These are phyloP conservation scores for Daldinia bambusicola DNA, from an alignment of 495 filamentous ascomycete species.

Conservation along the genomic window DNA sequence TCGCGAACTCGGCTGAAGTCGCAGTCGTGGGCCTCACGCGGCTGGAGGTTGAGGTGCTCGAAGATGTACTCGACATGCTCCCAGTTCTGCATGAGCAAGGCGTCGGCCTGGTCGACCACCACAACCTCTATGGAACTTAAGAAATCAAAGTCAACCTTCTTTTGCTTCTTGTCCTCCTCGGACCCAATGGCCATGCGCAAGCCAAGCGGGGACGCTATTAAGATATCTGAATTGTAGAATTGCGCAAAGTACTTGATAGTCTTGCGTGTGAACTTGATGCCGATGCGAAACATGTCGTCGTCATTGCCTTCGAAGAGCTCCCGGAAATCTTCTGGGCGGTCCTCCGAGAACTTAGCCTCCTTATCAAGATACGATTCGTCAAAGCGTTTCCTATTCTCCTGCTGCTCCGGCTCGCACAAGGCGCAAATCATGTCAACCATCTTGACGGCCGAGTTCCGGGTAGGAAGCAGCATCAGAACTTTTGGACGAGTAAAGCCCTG, in stretches of 20 bases:
- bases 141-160: conserved; percentile 90
- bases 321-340: conserved; percentile 86
- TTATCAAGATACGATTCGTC: conserved; percentile 77
- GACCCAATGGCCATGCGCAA: conserved; percentile 88
- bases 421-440: conserved; percentile 77
- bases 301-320: conserved; percentile 94
- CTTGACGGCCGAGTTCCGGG: conserved; percentile 81
- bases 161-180: conserved; percentile 63
- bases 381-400: conserved; percentile 95
- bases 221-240: conserved; percentile 96
- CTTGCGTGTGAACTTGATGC: conserved; percentile 94
- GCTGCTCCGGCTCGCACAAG: conserved; percentile 83
- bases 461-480: conserved; percentile 88
- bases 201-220: conserved; percentile 88
- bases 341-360: conserved; percentile 71
- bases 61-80: conserved; percentile 92
- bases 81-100: conserved; percentile 98
- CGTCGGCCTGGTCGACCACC: conserved; percentile 91
- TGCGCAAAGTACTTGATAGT: conserved; percentile 93
- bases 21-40: conserved; percentile 88
- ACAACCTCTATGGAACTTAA: conserved; percentile 91
- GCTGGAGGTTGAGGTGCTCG: conserved; percentile 90
- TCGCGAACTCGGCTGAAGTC: conserved; percentile 91
- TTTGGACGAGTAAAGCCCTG: conserved; percentile 97
- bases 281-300: conserved; percentile 94